Evolutionary conservation across 352 stramenopile species (phyloP).

Genomic region (Phytophthora pinifolia): DNA sequence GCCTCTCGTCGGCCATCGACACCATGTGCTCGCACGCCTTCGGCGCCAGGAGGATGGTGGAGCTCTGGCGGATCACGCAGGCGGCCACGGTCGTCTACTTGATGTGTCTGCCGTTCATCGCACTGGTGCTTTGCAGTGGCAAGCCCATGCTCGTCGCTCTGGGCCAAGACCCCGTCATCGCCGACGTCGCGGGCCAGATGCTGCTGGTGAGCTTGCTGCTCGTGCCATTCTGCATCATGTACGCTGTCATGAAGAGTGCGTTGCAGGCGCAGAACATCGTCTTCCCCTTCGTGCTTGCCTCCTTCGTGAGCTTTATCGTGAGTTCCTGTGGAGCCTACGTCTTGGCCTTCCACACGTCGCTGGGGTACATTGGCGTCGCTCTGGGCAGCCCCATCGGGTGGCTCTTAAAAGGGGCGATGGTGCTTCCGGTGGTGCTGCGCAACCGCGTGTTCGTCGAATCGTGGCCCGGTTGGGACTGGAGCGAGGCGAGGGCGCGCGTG

Average conservation of each 20-base stretch:
- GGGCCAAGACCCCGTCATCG: slow-evolving; percentile 54
- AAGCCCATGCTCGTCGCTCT: slow-evolving; percentile 46
- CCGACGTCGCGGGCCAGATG: slow-evolving; percentile 40
- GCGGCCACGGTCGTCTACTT: slow-evolving; percentile 53
- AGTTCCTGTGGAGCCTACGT: slow-evolving; percentile 48
- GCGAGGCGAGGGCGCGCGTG: slow-evolving; percentile 37
- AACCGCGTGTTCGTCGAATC: slow-evolving; percentile 54
- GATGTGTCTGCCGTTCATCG: slow-evolving; percentile 38
- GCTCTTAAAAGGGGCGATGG: slow-evolving; percentile 43
- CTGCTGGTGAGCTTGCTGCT: slow-evolving; percentile 38
- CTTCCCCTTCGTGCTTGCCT: slow-evolving; percentile 44
- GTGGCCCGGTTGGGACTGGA: slow-evolving; percentile 58
- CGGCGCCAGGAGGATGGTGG: slow-evolving; percentile 50
- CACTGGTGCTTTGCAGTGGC: slow-evolving; percentile 41
- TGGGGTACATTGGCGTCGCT: slow-evolving; percentile 59
- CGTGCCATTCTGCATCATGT: slow-evolving; percentile 49
- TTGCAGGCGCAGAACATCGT: slow-evolving; percentile 73
- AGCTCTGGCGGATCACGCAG: slow-evolving; percentile 70
- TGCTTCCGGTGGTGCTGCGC: slow-evolving; percentile 50
- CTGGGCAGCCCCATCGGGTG: slow-evolving; percentile 50
- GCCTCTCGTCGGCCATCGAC: slow-evolving; percentile 56
- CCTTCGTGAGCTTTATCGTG: slow-evolving; percentile 39
- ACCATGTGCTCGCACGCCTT: slow-evolving; percentile 70
- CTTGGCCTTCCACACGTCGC: slow-evolving; percentile 51
- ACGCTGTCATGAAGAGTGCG: slow-evolving; percentile 50